A percentile compares a stretch with the other conserved stretches of the same genome.
phyloP scores from a whole-genome alignment of 2,329 filamentous ascomycete species.

The Cladosporium sp. region DNA sequence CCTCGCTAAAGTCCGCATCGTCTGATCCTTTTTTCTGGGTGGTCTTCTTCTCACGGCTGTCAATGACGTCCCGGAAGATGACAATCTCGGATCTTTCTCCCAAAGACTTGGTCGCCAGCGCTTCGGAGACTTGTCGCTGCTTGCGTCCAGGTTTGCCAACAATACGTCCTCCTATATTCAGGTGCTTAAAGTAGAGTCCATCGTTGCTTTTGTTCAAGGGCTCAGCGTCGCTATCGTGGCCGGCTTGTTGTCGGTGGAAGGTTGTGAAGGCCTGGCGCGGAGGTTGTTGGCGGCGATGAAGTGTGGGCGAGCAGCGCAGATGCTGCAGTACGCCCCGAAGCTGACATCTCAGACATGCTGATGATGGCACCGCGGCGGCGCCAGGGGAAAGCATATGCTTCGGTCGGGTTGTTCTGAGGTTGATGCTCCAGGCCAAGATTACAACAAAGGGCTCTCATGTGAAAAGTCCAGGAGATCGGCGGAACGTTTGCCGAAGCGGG shows the following conservation, averaged over 20 bases:
- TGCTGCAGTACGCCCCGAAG: constrained; percentile 13
- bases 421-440: not conserved
- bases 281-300: not conserved
- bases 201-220: not conserved
- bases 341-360: constrained; percentile 16
- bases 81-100: constrained; percentile 21
- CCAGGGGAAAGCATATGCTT: constrained; percentile 16
- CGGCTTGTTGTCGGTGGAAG: not conserved
- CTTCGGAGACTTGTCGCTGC: constrained; percentile 20
- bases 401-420: not conserved
- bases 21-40: not conserved
- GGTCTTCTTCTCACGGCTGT: not conserved
- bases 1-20: constrained; percentile 1
- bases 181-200: not conserved
- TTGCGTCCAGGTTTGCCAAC: constrained; percentile 22
- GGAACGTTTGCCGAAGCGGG: not conserved
- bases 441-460: not conserved
- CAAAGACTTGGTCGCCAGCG: constrained; percentile 19
- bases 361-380: constrained; percentile 12
- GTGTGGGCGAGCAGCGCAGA: not conserved
- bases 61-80: constrained; percentile 9
- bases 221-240: not conserved
- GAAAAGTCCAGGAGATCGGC: constrained; percentile 9
- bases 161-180: constrained; percentile 14
- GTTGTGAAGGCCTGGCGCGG: constrained; percentile 3